A percentile compares a stretch with the other conserved stretches of the same genome.
Conservation (phyloP, 441 rosid genomes). For the Populus tomentosa region DNA sequence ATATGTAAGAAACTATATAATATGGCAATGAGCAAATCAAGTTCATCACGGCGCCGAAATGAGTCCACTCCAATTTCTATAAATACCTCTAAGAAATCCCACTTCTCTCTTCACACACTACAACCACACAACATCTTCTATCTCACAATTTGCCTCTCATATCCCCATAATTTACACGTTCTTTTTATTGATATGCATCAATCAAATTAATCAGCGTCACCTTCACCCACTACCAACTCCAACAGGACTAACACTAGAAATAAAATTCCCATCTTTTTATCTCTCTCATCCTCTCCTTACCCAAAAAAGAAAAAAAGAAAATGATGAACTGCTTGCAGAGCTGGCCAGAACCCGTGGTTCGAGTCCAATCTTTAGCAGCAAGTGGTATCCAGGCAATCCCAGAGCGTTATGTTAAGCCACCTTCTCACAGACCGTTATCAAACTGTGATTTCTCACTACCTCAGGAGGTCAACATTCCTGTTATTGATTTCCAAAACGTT, state of each 20-base stretch:
- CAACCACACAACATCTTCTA: not conserved
- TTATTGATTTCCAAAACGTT: slow-evolving; percentile 54
- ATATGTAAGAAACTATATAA: no score
- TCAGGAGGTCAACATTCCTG: slow-evolving; percentile 48
- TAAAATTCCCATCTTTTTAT: not conserved
- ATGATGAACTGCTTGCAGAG: slow-evolving; percentile 21
- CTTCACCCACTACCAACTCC: not conserved
- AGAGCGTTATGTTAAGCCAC: slow-evolving; percentile 61
- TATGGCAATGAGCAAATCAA: slow-evolving; percentile 22
- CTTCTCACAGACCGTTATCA: slow-evolving; percentile 37
- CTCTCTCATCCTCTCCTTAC: not conserved
- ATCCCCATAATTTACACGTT: slow-evolving; percentile 10
- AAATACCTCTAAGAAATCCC: not conserved
- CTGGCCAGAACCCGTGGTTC: slow-evolving; percentile 85
- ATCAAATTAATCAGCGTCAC: not conserved
- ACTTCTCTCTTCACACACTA: not conserved
- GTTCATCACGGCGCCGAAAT: slow-evolving; percentile 40
- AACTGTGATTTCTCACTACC: not conserved
- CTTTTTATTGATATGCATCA: not conserved
- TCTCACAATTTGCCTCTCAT: not conserved
- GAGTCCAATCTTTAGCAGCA: slow-evolving; percentile 72
- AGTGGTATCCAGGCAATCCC: slow-evolving; percentile 51
- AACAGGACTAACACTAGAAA: not conserved
- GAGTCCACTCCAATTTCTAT: not conserved
- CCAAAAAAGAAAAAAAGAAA: no score